A percentile compares a stretch with the other conserved stretches of the same genome.
Evolutionary conservation across 2,329 filamentous ascomycete species (phyloP).

Genomic region (Epichloe amarillans): DNA sequence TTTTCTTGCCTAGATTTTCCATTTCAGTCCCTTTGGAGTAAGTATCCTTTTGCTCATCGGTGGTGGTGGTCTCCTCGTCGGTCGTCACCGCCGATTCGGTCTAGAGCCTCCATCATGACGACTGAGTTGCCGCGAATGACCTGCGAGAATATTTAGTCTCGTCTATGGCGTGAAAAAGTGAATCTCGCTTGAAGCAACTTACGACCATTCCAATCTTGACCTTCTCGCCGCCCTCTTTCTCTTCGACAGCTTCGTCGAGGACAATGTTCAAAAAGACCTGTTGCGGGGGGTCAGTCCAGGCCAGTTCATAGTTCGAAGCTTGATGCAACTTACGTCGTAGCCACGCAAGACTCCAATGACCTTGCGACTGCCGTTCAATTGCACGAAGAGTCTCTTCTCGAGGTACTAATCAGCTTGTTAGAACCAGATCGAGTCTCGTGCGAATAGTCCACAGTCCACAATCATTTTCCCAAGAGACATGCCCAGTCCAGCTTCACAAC

Average conservation of each 20-base stretch:
- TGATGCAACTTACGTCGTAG: slow-evolving; percentile 65
- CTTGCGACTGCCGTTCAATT: slow-evolving; percentile 94
- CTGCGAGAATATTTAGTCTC: slow-evolving; percentile 27
- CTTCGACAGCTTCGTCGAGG: slow-evolving; percentile 89
- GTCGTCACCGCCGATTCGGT: slow-evolving; percentile 53
- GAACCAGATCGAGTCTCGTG: not conserved
- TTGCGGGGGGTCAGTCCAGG: not conserved
- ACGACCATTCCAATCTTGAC: slow-evolving; percentile 85
- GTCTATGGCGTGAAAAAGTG: not conserved
- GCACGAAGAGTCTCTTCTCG: slow-evolving; percentile 96
- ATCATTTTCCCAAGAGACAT: not conserved
- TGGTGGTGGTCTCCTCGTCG: slow-evolving; percentile 21
- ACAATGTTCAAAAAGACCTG: slow-evolving; percentile 98
- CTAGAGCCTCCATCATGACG: slow-evolving; percentile 84
- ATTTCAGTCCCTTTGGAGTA: slow-evolving; percentile 7
- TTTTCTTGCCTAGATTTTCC: not conserved
- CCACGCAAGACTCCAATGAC: slow-evolving; percentile 88
- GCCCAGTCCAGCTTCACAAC: not conserved
- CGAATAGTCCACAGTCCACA: not conserved
- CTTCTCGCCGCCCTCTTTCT: slow-evolving; percentile 86
- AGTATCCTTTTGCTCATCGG: slow-evolving; percentile 11
- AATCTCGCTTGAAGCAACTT: slow-evolving; percentile 24
- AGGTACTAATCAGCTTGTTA: slow-evolving; percentile 58
- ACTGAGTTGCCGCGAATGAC: slow-evolving; percentile 97
- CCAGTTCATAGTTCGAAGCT: not conserved